Conservation (phyloP, 345 rosid species). For the Citrus reticulata region DNA sequence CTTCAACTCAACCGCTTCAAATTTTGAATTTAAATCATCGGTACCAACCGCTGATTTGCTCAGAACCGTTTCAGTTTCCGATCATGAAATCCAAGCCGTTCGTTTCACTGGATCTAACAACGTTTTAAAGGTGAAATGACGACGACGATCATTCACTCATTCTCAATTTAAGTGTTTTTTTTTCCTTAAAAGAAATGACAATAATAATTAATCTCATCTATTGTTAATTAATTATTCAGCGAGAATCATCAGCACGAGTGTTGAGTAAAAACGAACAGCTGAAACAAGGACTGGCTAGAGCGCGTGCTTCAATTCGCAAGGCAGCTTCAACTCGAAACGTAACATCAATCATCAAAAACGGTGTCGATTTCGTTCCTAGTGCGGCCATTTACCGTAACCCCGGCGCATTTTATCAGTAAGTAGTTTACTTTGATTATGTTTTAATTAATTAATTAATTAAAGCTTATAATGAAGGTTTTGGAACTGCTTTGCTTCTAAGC, state of each 20-base stretch:
- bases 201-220: neutral
- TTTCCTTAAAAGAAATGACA: too few species aligned
- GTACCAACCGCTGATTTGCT: slow-evolving; percentile 27
- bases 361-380: slow-evolving; percentile 15
- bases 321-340: slow-evolving; percentile 36
- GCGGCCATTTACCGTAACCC: slow-evolving; percentile 49
- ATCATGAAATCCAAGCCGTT: slow-evolving; percentile 31
- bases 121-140: slow-evolving; percentile 5
- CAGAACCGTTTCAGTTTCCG: slow-evolving; percentile 19
- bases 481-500: slow-evolving; percentile 40
- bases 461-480: neutral
- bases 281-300: slow-evolving; percentile 51
- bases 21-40: slow-evolving; percentile 10
- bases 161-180: too few species aligned
- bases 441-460: neutral
- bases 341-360: slow-evolving; percentile 18
- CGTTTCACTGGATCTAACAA: slow-evolving; percentile 12
- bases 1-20: slow-evolving; percentile 13
- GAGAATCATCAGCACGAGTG: neutral
- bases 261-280: slow-evolving; percentile 9
- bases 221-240: neutral
- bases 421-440: neutral
- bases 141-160: neutral
- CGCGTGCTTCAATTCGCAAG: slow-evolving; percentile 55
- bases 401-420: slow-evolving; percentile 57